Conservation (phyloP, 164 flowering plant species). For the Piper longum region DNA sequence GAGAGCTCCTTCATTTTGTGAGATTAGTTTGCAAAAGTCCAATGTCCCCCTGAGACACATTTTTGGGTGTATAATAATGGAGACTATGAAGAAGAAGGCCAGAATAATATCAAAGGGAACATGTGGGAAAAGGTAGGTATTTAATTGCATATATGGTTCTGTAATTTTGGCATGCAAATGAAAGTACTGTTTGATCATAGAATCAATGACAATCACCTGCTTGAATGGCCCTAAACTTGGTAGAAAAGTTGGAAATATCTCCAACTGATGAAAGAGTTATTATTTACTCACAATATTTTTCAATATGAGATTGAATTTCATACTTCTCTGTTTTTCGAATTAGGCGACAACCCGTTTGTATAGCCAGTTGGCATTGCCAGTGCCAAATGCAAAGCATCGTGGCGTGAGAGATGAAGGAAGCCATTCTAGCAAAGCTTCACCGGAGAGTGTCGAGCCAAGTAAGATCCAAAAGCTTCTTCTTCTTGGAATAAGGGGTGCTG, state of each 20-base stretch:
- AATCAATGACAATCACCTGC: no score
- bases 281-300: no score
- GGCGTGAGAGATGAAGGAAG: slow-evolving; percentile 50
- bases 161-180: background rate
- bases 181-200: background rate
- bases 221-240: no score
- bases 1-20: no score
- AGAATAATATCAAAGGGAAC: slow-evolving; percentile 88
- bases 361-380: slow-evolving; percentile 64
- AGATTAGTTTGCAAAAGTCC: slow-evolving; percentile 76
- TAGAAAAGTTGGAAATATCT: no score
- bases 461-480: slow-evolving; percentile 68
- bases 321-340: slow-evolving; percentile 9
- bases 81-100: slow-evolving; percentile 97
- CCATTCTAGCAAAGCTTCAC: slow-evolving; percentile 38
- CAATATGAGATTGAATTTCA: background rate
- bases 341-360: slow-evolving; percentile 72
- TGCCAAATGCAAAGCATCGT: slow-evolving; percentile 53
- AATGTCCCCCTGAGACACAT: slow-evolving; percentile 95
- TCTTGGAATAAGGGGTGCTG: slow-evolving; percentile 70
- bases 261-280: no score
- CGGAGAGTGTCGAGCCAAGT: slow-evolving; percentile 51
- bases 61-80: slow-evolving; percentile 99
- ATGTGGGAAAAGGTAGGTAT: slow-evolving; percentile 84
- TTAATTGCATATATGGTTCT: background rate